Percentiles rank a stretch among this genome's conserved stretches.
Evolutionary conservation across 192 early-diverging fungal genomes (phyloP).

Genomic region (Podochytrium sp.): DNA sequence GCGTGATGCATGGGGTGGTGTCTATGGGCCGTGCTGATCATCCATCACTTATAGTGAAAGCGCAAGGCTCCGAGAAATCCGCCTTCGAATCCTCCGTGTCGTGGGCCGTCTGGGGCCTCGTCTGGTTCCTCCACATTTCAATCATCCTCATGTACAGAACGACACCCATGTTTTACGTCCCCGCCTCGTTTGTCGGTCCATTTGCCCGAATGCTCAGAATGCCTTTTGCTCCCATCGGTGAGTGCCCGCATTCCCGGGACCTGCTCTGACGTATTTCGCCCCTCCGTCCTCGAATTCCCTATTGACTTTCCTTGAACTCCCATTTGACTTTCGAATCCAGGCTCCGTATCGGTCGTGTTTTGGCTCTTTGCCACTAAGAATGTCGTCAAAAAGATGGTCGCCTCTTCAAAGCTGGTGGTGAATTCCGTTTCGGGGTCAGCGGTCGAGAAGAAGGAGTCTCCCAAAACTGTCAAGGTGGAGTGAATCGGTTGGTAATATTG

Average conservation of each 20-base stretch:
- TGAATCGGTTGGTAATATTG: too few species aligned
- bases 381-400: conserved; percentile 5
- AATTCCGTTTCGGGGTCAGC: neutral
- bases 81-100: conserved; percentile 28
- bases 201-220: conserved; percentile 8
- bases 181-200: conserved; percentile 20
- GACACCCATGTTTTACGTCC: conserved; percentile 31
- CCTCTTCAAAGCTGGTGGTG: neutral
- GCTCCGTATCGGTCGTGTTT: conserved; percentile 22
- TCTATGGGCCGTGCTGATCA: too few species aligned
- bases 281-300: neutral
- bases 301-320: neutral
- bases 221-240: conserved; percentile 30
- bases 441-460: neutral
- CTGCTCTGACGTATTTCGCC: too few species aligned
- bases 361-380: conserved; percentile 34
- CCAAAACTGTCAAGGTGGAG: conserved; percentile 11
- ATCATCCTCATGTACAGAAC: conserved; percentile 5
- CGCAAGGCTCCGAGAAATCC: conserved; percentile 9
- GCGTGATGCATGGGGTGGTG: too few species aligned
- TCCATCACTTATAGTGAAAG: conserved; percentile 12
- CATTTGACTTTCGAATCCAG: neutral
- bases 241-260: too few species aligned
- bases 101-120: conserved; percentile 12
- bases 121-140: conserved; percentile 11